Evolutionary conservation across 805 yeast species (phyloP), one percentile per base, ranked within the genome.

Genomic region (Lipomyces japonicus): DNA sequence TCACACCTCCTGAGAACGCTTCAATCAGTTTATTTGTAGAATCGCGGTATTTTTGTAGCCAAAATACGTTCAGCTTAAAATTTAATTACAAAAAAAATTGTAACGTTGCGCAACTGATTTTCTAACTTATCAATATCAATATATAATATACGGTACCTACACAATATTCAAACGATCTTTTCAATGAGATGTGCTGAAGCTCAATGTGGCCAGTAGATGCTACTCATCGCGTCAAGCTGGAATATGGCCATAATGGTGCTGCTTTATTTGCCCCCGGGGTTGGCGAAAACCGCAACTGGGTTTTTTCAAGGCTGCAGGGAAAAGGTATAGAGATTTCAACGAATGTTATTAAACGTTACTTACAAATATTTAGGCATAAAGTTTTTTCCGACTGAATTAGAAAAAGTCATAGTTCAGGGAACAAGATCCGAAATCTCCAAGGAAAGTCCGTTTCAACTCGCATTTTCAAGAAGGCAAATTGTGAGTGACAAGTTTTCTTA

Each of bases 211-310:
- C 76, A 51, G 66, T 71, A 21, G 68, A 66, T 45, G 60, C 61
- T 30, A 68, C 66, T 16, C 55, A 64, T 34, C 76, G 76, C 3
- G 65, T 65, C 3, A 71, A 70, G 53, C 61, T 75, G 34, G 63
- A 74, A 2, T 72, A 71, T 57, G 80, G 80, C 1, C 70, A 72
- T 6, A 67, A 63, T 34, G 79, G 79, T 1, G 50, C 64, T 5
- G 64, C 61, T 10, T 31, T 66, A 2, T 60, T 53, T 46, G 50
- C 54, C 2, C 57, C 65, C 2, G 25, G 44, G 16, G 28, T 53
- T 2, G 39, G 54, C 12, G 51, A 54, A 6, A 51, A 59, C 5
- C 44, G 58, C 10, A 55, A 55, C 1, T 55, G 68, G 58, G 51
- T 53, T 24, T 64, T 63, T 58, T 65, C 73, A 2, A 55, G 67